Base-by-base conservation (phyloP, 768 basidiomycete genomes). In the Podaxis sp. region DNA sequence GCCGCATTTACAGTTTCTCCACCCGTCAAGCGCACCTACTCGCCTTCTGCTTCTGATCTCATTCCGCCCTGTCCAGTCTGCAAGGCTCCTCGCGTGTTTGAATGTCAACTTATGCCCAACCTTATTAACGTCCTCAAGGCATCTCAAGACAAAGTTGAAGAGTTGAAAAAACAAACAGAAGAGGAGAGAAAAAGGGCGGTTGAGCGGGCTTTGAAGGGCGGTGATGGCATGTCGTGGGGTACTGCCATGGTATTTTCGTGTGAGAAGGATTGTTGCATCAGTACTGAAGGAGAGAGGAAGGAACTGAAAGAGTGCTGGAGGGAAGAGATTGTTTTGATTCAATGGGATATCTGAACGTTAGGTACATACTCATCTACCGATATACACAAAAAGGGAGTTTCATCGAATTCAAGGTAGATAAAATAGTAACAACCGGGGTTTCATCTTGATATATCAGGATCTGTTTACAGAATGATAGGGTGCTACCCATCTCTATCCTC, bases 91-190 rank as follows among this genome's bases (percentile, higher is more conserved):
- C 84, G 94, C 15, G 83, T 89, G 22, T 99, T 97, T 72, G 96
- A 99, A 73, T 91, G 91, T 68, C 96, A 99, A 73, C 80, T 98
- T 58, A 96, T 96, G 87, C 96, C 96, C 1, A 93, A 95, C 71
- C 77, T 98, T 57, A 95, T 98, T 72, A 92, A 92, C 57, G 76
- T 93, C 13, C 78, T 97, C 13, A 77, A 80, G 56, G 55, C 66
- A n/a, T 49, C 48, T 4, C 46, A 56, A 38, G 63, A 44, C 38
- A 57, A 67, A 4, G 70, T 72, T 36, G 66, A 71, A 67, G 60
- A 71, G 42, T 68, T 65, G 12, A 74, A 71, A 66, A 78, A 77
- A 51, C 63, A 81, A 70, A 83, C 84, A 7, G 90, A 92, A 51
- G 89, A 87, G 69, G 87, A 92, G 72, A 79, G 92, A 68, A 81